Evolutionary conservation across 331 rosid species (phyloP).

Genomic region (Dryas integrifolia): DNA sequence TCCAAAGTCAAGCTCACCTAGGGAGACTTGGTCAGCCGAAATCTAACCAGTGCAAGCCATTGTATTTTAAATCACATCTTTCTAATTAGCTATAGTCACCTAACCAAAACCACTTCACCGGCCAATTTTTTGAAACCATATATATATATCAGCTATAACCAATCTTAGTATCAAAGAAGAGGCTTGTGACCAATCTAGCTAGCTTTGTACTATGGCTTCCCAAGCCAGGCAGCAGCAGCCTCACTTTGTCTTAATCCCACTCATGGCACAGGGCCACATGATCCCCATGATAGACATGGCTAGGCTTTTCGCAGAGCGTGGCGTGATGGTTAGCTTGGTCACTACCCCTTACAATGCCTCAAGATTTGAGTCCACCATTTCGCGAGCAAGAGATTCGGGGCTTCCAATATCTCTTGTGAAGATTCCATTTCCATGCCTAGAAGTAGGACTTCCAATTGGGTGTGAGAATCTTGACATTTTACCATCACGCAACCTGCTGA

Average conservation of each 20-base stretch:
- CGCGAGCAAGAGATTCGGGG: conserved; percentile 39
- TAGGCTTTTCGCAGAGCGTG: conserved; percentile 46
- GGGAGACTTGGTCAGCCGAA: not conserved
- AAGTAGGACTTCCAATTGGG: conserved; percentile 56
- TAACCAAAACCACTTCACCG: too few relatives aligned
- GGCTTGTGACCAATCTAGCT: not conserved
- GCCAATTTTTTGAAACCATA: not conserved
- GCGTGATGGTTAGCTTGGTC: conserved; percentile 47
- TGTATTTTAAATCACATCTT: too few relatives aligned
- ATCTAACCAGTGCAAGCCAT: not conserved
- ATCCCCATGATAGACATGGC: conserved; percentile 82
- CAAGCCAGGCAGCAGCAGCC: conserved; percentile 17
- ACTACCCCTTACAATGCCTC: conserved; percentile 63
- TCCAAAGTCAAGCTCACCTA: not conserved
- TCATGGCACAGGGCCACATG: conserved; percentile 80
- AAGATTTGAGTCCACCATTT: conserved; percentile 36
- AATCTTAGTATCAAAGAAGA: not conserved
- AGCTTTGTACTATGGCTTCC: conserved; percentile 11
- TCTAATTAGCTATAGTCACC: too few relatives aligned
- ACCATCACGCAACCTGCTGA: conserved; percentile 39
- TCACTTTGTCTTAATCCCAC: conserved; percentile 68
- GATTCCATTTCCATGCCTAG: conserved; percentile 47
- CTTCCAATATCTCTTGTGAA: conserved; percentile 35
- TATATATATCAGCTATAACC: not conserved
- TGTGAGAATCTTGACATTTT: conserved; percentile 67